Evolutionary conservation across 148 eudicot species (phyloP), one percentile per base, ranked within the genome.

Genomic region (Rhododendron ferrugineum): DNA sequence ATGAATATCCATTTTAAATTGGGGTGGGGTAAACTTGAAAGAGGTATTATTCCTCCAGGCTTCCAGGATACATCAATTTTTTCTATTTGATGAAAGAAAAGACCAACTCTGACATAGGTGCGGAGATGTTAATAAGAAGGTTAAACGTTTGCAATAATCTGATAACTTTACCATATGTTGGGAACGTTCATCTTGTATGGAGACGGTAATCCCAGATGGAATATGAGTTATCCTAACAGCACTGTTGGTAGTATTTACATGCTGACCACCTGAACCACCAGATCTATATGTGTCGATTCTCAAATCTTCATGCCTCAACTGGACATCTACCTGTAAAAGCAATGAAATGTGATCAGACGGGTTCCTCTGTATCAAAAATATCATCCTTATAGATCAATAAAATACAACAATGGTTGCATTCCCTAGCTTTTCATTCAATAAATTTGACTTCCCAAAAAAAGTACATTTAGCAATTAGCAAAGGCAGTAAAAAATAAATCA

Each of bases 261-360:
- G 95, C 88, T 95, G 99, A 89, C 99, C 99, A 74, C 99, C 99
- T 77, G 99, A 90, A 87, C 99, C 99, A 60, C 99, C 99, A 82
- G 98, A 95, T 80, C 98, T 93, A 79, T 96, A 96, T 7, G 98
- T 96, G 87, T 96, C 99, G 58, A 94, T 92, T 90, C 91, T 92
- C 88, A 96, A 84, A 84, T 96, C 99, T 83, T 96, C 99, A 75
- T 81, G 88, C 88, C 89, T 94, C 86, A 96, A 83, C 78, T 94
- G 94, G 86, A 95, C 95, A 92, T 96, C 99, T 82, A 95, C 96
- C 99, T 96, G 95, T 89, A 84, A 60, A 82, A 87, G 36, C 22
- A 34, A 74, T 49, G 28, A 83, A 54, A 86, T 47, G 28, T 72
- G 81, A 70, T 50, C 46, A 72, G 23, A 34, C 32, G 18, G 34